Evolutionary conservation across 352 stramenopile species (phyloP).

Genomic region (Pythium dissotocum): DNA sequence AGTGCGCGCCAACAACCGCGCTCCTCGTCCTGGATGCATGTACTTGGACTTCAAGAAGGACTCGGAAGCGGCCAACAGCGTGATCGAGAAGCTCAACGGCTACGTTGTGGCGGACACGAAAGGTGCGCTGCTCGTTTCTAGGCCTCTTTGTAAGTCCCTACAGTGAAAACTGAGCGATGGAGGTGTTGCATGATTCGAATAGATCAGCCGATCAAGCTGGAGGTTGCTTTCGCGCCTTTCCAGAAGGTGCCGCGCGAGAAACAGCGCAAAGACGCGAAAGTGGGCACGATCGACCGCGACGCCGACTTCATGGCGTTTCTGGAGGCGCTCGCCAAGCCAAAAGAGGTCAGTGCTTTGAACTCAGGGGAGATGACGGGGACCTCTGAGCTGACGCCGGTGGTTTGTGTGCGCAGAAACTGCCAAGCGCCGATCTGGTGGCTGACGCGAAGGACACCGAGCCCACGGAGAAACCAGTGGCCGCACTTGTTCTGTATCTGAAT

Average conservation of each 20-base stretch:
- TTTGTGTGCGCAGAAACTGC: conserved; percentile 52
- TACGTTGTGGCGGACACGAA: conserved; percentile 38
- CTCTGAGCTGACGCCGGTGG: background rate
- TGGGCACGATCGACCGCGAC: conserved; percentile 71
- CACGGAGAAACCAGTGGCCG: conserved; percentile 67
- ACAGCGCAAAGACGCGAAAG: conserved; percentile 75
- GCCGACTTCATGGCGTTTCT: conserved; percentile 75
- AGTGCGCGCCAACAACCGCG: conserved; percentile 56
- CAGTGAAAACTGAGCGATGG: background rate
- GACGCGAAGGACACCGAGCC: conserved; percentile 56
- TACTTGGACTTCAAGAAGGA: conserved; percentile 82
- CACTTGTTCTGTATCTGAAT: conserved; percentile 84
- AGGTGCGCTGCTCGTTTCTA: conserved; percentile 25
- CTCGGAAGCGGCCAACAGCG: conserved; percentile 40
- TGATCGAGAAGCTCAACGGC: conserved; percentile 60
- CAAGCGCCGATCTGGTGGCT: conserved; percentile 55
- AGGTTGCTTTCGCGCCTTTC: conserved; percentile 76
- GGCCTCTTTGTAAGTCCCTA: background rate
- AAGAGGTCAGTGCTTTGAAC: conserved; percentile 43
- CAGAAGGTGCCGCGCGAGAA: conserved; percentile 84
- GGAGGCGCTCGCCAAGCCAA: conserved; percentile 61
- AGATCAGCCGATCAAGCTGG: conserved; percentile 31
- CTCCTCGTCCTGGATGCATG: conserved; percentile 44
- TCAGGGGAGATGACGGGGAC: background rate
- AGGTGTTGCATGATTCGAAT: conserved; percentile 6